Evolutionary conservation across 164 flowering plant genomes (phyloP), one percentile per base, ranked within the genome.

Genomic region (Vitis rupestris): DNA sequence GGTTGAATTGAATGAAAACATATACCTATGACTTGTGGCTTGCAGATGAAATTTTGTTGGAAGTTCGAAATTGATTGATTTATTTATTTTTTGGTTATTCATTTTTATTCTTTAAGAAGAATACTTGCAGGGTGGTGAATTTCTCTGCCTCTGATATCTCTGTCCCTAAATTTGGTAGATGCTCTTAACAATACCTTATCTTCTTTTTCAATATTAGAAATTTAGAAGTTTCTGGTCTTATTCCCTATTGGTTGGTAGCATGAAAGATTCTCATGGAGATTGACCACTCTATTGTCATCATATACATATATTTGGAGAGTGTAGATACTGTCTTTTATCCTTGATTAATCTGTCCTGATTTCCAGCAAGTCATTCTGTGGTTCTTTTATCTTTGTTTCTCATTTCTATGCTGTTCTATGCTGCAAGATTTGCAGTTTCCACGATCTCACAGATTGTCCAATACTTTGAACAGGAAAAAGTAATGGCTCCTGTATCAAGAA

Each of bases 401-500:
- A 37, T 37, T 37, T 37, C 44, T 37, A 37, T 19, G n/a, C 9
- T 63, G 53, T n/a, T 30, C 19, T 29, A 3, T 19, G 9, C 30
- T 31, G 2, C 27, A 29, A 11, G 44, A 59, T 59, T 7, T 9
- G 15, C 17, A 53, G 15, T 57, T 19, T 12, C 16, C 11, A 51
- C 6, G 13, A 23, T 14, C 9, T 50, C 47, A 60, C 51, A 29
- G 16, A 61, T 27, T 50, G 12, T 31, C 13, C 2, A 14, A 59
- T 58, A 52, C 63, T 29, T 64, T 67, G 30, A 7, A 37, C 72
- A 76, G 80, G 75, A 58, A 67, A 71, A 19, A 31, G 37, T 63
- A 63, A 82, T 83, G 84, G 78, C 82, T 79, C 3, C 76, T 44
- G 78, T 69, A 16, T 70, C 88, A 69, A 85, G 91, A 75, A 85